Evolutionary conservation across 2,329 filamentous ascomycete species (phyloP).

Genomic region (Pseudofabraea citricarpa): DNA sequence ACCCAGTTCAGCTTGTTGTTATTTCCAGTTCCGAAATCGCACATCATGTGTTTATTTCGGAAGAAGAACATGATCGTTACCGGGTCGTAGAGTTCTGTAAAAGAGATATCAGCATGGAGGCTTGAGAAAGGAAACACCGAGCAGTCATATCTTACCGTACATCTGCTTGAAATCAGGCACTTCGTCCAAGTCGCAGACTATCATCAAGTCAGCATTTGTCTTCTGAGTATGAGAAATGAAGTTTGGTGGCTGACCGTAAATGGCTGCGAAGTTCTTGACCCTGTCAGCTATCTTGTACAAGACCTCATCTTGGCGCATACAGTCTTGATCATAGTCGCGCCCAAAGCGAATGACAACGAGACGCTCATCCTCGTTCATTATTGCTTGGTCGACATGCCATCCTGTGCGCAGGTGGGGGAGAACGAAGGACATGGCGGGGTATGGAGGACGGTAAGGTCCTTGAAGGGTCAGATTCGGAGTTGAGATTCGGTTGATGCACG

Average conservation of each 20-base stretch:
- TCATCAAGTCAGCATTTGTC: too few species aligned
- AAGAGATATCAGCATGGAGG: constrained; percentile 2
- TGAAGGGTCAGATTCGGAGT: not conserved
- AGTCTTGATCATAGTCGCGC: constrained; percentile 77
- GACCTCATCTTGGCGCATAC: constrained; percentile 82
- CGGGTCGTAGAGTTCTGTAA: constrained; percentile 69
- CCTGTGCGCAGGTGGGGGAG: constrained; percentile 86
- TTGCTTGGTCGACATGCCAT: constrained; percentile 98
- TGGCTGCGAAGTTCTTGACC: constrained; percentile 88
- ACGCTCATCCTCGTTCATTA: constrained; percentile 82
- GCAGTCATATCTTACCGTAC: constrained; percentile 57
- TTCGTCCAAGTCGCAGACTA: constrained; percentile 87
- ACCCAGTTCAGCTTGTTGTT: constrained; percentile 99
- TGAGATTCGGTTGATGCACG: not conserved
- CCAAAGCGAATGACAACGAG: constrained; percentile 93
- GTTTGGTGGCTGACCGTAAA: too few species aligned
- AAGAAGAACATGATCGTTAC: constrained; percentile 98
- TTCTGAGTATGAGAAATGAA: too few species aligned
- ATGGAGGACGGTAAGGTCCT: not conserved
- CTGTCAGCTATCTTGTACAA: constrained; percentile 93
- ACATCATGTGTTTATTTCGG: constrained; percentile 98
- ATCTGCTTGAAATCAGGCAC: constrained; percentile 93
- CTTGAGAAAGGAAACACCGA: constrained; percentile 2
- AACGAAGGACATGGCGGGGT: constrained; percentile 60
- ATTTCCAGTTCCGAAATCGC: constrained; percentile 95